Base-by-base conservation (phyloP, 345 rosid species). In the Boechera retrofracta region DNA sequence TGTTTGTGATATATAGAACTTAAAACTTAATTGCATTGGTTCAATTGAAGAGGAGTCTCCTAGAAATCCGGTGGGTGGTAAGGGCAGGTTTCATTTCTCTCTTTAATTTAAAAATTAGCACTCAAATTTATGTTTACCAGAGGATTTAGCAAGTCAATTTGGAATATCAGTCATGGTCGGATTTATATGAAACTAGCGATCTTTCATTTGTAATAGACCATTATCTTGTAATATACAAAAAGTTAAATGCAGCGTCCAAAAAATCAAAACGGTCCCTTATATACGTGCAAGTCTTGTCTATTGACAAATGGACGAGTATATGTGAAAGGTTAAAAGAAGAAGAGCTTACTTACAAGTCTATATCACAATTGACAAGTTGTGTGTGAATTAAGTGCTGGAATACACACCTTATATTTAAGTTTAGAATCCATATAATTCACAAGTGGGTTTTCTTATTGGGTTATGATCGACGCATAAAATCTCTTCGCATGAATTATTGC, bases 401-500 rank as follows among this genome's bases (percentile, higher is more conserved):
- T 38, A 73, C 41, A 70, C 53, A 38, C 61, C 42, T 6, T 13
- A 59, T 28, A 6, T 57, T 31, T 24, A 21, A 26, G 18, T 38
- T 61, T 72, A 36, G 11, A 48, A 61, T 36, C 24, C 45, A 52
- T 29, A 41, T 10, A 28, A 6, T 36, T 63, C 41, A 64, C 33
- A 63, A 73, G 57, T 74, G 63, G 44, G 2, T n/a, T 64, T 65
- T 38, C 41, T 35, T 31, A 33, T 44, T 66, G 64, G 47, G 57
- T 47, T 10, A 75, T 60, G 47, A 67, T 59, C 35, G 59, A 36
- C 26, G 16, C 24, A 67, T 39, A 41, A 62, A 9, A 7, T 59
- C 44, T 45, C 51, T 41, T 52, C 7, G 45, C 47, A 9, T 60
- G 62, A 68, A 60, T 51, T 31, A 67, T 68, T 76, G 69, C 70